These are phyloP conservation scores for Phymatotrichopsis omnivora DNA, from an alignment of 2,329 filamentous ascomycete genomes.

Conservation along the genomic window DNA sequence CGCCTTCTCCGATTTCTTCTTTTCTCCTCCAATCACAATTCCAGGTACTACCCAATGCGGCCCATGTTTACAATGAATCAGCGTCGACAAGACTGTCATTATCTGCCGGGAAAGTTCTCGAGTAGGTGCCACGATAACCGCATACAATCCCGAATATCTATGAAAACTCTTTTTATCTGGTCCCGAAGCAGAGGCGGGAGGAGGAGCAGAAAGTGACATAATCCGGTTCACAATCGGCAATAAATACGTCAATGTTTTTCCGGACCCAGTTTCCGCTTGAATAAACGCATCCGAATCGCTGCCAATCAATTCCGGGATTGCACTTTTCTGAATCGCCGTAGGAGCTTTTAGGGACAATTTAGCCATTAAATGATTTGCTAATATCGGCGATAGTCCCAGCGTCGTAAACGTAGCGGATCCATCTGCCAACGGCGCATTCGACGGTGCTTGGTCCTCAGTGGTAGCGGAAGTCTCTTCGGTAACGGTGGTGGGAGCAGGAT, in stretches of 20 bases:
- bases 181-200: conserved; percentile 37
- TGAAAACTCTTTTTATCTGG: conserved; percentile 46
- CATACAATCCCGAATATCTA: conserved; percentile 81
- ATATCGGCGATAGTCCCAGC: conserved; percentile 66
- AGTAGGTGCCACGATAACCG: conserved; percentile 86
- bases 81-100: conserved; percentile 68
- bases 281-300: conserved; percentile 87
- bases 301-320: conserved; percentile 68
- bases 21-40: conserved; percentile 64
- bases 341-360: conserved; percentile 86
- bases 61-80: conserved; percentile 55
- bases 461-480: conserved; percentile 43
- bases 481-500: conserved; percentile 61
- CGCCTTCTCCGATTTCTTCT: conserved; percentile 48
- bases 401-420: conserved; percentile 79
- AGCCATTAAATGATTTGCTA: conserved; percentile 71
- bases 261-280: conserved; percentile 92
- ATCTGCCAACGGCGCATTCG: conserved; percentile 79
- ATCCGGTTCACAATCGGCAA: conserved; percentile 85
- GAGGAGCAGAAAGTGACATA: conserved; percentile 56
- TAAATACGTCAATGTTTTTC: conserved; percentile 94
- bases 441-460: conserved; percentile 51
- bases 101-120: conserved; percentile 94
- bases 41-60: conserved; percentile 91
- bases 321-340: conserved; percentile 87